phyloP scores from a whole-genome alignment of 345 rosid genomes.

The Lepidium aucheri region DNA sequence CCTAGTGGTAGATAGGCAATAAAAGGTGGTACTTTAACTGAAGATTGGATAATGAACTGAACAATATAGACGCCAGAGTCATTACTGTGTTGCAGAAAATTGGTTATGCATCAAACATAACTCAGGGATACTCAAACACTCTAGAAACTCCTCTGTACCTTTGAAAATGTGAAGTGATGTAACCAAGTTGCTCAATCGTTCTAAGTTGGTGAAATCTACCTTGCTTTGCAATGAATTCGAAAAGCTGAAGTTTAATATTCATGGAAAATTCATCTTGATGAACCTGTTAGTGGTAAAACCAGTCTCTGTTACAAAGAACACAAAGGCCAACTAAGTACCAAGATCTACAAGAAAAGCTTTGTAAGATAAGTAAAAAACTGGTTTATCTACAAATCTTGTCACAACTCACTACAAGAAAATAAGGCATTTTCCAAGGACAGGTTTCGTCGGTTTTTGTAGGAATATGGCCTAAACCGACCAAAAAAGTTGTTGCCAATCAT shows the following conservation, averaged over 20 bases:
- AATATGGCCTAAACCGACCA: too few species aligned
- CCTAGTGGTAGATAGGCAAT: too few species aligned
- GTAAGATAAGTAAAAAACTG: too few species aligned
- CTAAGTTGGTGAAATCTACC: slow-evolving; percentile 86
- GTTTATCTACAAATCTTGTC: too few species aligned
- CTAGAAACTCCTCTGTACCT: slow-evolving; percentile 32
- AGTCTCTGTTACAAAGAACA: too few species aligned
- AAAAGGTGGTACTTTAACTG: slow-evolving; percentile 68
- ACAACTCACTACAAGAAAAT: too few species aligned
- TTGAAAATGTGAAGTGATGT: slow-evolving; percentile 46
- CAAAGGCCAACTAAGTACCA: too few species aligned
- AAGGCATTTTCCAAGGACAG: too few species aligned
- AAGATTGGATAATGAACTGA: slow-evolving; percentile 67
- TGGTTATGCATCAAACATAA: background rate
- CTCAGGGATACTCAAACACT: background rate
- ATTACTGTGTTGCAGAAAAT: slow-evolving; percentile 32
- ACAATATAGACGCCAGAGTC: slow-evolving; percentile 55
- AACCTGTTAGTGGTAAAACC: slow-evolving; percentile 35
- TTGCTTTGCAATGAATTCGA: slow-evolving; percentile 58
- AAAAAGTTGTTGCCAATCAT: too few species aligned
- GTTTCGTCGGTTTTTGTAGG: too few species aligned
- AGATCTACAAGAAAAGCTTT: too few species aligned
- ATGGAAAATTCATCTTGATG: slow-evolving; percentile 57
- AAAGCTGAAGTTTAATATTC: slow-evolving; percentile 46
- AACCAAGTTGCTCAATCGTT: slow-evolving; percentile 79